Evolutionary conservation across 345 rosid genomes (phyloP), one percentile per base, ranked within the genome.

Genomic region (Aegle marmelos): DNA sequence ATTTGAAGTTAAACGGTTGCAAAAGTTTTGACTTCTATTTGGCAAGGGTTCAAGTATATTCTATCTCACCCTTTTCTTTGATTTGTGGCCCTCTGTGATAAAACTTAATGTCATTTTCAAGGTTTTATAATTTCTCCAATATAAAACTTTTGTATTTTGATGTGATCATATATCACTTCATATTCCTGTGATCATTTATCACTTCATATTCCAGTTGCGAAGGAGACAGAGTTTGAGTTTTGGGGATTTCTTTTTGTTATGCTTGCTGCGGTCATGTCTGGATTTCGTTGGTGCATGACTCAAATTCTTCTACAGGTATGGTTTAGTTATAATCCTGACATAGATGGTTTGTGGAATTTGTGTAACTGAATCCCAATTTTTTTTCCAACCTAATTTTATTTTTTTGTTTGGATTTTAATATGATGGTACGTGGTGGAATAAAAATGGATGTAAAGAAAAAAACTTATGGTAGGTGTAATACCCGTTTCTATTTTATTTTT

Each of bases 251-350:
- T 94, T 70, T 88, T 97, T 88, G 98, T 97, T 74, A 97, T 90
- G 94, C 98, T 92, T 86, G 97, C 99, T 86, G 97, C 99, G 79
- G 97, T 97, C 83, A 97, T 97, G 99, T 92, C 98, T 87, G 99
- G 99, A 70, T 97, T 97, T 76, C 98, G 98, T 69, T 97, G 99
- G 99, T 90, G 91, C 87, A 97, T 94, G 99, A 92, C 98, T 53
- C 99, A 97, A 88, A 90, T 97, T 85, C 94, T 97, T 82, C 85
- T 97, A 85, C 99, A 96, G 97, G 98, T 94, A 90, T 76, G 45
- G 21, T 61, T 57, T 4, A 11, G 74, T 76, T 36, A 27, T 75
- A 50, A 56, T 60, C 78, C 65, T 65, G 21, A 57, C 72, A 74
- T 78, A 68, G 58, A 74, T 70, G n/a, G 33, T 78, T 41, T 58